Percentiles rank a stretch among this genome's conserved stretches.
Conservation (phyloP, 2,329 filamentous ascomycete species). For the Fusarium euwallaceae region DNA sequence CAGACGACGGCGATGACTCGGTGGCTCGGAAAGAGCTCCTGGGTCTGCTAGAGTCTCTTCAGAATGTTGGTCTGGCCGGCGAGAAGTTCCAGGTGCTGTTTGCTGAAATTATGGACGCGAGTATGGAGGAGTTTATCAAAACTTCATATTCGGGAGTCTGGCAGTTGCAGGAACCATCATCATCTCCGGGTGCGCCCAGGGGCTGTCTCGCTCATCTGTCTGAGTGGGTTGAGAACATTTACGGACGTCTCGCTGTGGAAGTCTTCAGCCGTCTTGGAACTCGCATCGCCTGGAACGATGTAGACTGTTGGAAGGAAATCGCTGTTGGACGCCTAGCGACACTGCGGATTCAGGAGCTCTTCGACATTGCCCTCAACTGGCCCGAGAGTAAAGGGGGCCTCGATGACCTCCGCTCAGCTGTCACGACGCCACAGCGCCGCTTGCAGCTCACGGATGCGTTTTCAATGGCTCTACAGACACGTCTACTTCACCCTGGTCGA, state of each 20-base stretch:
- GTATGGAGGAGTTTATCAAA: constrained; percentile 74
- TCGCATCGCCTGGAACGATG: constrained; percentile 65
- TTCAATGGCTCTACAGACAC: constrained; percentile 72
- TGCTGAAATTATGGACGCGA: constrained; percentile 76
- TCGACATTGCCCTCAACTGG: constrained; percentile 84
- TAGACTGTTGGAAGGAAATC: constrained; percentile 79
- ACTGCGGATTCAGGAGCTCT: constrained; percentile 78
- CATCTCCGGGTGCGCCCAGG: constrained; percentile 54
- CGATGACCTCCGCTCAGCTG: constrained; percentile 78
- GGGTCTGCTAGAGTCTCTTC: constrained; percentile 69
- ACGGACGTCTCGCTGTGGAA: constrained; percentile 73
- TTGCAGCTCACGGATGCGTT: constrained; percentile 79
- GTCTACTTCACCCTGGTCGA: constrained; percentile 80
- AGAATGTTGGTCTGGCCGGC: constrained; percentile 76
- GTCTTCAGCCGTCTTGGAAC: constrained; percentile 65
- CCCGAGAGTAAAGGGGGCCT: constrained; percentile 78
- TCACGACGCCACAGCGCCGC: constrained; percentile 77
- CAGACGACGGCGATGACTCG: constrained; percentile 49
- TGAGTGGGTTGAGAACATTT: constrained; percentile 77
- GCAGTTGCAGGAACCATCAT: constrained; percentile 48
- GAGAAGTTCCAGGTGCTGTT: constrained; percentile 78
- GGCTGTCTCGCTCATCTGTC: constrained; percentile 71
- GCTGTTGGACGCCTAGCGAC: constrained; percentile 76
- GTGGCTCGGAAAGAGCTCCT: constrained; percentile 65
- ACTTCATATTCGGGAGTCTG: constrained; percentile 75